Conservation (phyloP, 2,329 filamentous ascomycete species). For the Chalaropsis thielavioides region DNA sequence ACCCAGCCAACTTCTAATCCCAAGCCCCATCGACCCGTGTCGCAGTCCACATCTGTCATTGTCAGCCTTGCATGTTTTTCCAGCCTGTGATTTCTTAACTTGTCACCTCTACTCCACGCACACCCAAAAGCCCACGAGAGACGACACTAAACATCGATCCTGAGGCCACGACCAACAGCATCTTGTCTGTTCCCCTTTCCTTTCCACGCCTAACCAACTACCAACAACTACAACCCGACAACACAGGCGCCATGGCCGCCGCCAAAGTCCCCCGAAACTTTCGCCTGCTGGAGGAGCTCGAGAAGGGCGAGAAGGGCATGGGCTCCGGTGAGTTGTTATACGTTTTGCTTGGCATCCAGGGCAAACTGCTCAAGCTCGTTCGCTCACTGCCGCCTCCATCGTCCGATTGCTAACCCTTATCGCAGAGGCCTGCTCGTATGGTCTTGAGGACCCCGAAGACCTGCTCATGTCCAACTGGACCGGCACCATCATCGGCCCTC, state of each 20-base stretch:
- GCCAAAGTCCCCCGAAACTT: conserved; percentile 83
- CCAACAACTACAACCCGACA: background rate
- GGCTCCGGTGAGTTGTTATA: conserved; percentile 53
- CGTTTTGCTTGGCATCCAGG: background rate
- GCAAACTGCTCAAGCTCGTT: too few species aligned
- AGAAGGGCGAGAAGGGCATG: conserved; percentile 96
- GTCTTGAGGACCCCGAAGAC: conserved; percentile 85
- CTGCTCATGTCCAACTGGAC: conserved; percentile 98
- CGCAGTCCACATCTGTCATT: background rate
- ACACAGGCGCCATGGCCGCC: conserved; percentile 22
- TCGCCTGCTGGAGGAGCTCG: conserved; percentile 86
- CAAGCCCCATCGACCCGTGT: background rate
- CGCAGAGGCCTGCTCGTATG: conserved; percentile 89
- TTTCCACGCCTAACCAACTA: background rate
- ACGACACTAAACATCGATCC: background rate
- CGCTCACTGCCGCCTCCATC: background rate
- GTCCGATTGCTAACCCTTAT: background rate
- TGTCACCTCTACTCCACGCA: background rate
- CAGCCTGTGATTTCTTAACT: background rate
- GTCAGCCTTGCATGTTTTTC: background rate
- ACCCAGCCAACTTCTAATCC: background rate
- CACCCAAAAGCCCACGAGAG: background rate
- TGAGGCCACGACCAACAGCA: background rate
- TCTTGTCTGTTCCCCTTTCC: background rate
- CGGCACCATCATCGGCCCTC: conserved; percentile 89